Conservation (phyloP, 768 basidiomycete genomes). For the Agaricus blazei region DNA sequence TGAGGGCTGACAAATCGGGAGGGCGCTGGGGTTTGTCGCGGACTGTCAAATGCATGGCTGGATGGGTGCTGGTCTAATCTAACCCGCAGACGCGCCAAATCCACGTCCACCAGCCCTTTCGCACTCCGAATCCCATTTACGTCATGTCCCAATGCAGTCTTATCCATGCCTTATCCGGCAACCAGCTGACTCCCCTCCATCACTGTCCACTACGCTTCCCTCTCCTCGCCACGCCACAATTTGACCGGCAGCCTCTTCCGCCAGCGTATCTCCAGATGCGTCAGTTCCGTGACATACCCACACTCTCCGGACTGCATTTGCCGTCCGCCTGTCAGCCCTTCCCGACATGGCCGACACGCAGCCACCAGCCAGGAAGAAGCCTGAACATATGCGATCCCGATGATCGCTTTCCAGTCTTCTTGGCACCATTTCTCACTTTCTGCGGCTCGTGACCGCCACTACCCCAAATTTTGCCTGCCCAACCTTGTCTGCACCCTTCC, state of each 20-base stretch:
- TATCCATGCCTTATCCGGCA: conserved; percentile 22
- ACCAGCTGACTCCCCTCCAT: conserved; percentile 5
- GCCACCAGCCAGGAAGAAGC: no score
- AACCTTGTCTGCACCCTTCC: conserved; percentile 1
- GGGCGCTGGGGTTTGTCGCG: conserved; percentile 18
- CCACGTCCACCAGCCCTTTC: conserved; percentile 17
- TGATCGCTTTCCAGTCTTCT: neutral
- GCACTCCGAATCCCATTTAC: conserved; percentile 22
- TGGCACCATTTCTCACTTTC: neutral
- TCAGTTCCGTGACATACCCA: conserved; percentile 11
- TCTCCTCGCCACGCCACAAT: conserved; percentile 13
- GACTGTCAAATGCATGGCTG: conserved; percentile 15
- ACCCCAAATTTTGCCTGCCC: neutral
- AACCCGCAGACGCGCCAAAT: conserved; percentile 15
- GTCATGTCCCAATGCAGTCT: conserved; percentile 29
- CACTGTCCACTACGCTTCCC: conserved; percentile 7
- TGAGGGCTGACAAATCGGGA: conserved; percentile 36
- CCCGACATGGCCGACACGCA: neutral
- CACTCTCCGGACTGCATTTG: conserved; percentile 7
- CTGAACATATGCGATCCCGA: neutral
- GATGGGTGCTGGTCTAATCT: conserved; percentile 13
- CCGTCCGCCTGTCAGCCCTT: neutral
- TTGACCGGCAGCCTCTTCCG: conserved; percentile 14
- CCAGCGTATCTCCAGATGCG: conserved; percentile 8
- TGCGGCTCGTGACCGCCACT: neutral